Evolutionary conservation across 176 grass and related monocot genomes (phyloP), one percentile per base, ranked within the genome.

Genomic region (Aegilops bicornis): DNA sequence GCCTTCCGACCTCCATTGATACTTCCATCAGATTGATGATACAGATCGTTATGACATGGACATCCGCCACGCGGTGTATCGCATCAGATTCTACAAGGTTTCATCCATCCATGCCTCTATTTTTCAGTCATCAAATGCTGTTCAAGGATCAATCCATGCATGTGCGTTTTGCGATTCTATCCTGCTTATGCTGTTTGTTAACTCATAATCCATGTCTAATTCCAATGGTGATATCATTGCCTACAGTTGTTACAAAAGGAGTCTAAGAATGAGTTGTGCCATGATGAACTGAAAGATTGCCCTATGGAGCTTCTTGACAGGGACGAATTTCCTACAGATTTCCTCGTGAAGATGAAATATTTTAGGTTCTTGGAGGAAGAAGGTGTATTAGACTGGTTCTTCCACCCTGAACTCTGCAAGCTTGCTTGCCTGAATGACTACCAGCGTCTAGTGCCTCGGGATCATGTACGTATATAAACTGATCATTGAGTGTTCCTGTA

Each of bases 31-130:
- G 12, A 24, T 10, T 16, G 12, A 64, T 27, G 0, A 0, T 29
- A 14, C 5, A 23, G 4, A 52, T 62, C 8, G 1, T 31, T 1
- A 11, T 66, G 2, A 25, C 19, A 43, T 85, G 27, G 24, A 52
- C 12, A 31, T 42, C 22, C 61, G 73, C 1, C 83, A 77, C 4
- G 42, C 61, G 1, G 42, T 76, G 8, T 67, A 77, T 54, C 60
- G 73, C 73, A 52, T 85, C 61, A 77, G 7, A 85, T 45, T 60
- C 48, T 77, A 47, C 73, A 85, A 85, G 72, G 83, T 77, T 71
- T 13, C 20, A 64, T 45, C 39, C 71, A 27, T 47, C 71, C 12
- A 74, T 47, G 20, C 37, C 23, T 73, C 69, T 40, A 12, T 15
- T 6, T 72, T 72, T 72, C 9, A 2, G 23, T 45, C 70, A 25